Conservation (phyloP, 768 basidiomycete species). For the Russula lepida region DNA sequence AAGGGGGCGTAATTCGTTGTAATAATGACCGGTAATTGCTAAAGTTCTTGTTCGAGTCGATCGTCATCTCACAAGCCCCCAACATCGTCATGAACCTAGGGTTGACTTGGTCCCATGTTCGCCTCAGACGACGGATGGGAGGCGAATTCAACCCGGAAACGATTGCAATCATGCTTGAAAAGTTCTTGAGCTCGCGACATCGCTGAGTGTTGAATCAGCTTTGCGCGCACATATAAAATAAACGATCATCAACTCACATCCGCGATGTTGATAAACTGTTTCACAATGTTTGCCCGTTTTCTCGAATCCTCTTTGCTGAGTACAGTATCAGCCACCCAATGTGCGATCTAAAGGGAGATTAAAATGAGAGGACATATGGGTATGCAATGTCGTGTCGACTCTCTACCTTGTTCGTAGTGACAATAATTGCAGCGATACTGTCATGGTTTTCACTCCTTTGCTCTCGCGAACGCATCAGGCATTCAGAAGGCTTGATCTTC, state of each 20-base stretch:
- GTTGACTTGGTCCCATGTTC: slow-evolving; percentile 87
- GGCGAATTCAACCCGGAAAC: slow-evolving; percentile 91
- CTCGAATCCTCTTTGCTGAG: slow-evolving; percentile 74
- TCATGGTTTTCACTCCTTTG: slow-evolving; percentile 64
- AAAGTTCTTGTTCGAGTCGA: slow-evolving; percentile 92
- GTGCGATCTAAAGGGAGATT: slow-evolving; percentile 58
- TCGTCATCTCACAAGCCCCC: slow-evolving; percentile 75
- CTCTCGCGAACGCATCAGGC: slow-evolving; percentile 75
- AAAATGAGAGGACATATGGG: background rate
- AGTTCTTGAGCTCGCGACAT: slow-evolving; percentile 84
- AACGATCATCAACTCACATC: slow-evolving; percentile 50
- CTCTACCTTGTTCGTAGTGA: slow-evolving; percentile 72
- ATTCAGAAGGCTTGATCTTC: slow-evolving; percentile 84
- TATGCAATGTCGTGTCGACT: background rate
- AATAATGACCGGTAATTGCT: slow-evolving; percentile 82
- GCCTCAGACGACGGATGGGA: slow-evolving; percentile 84
- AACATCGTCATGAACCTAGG: slow-evolving; percentile 67
- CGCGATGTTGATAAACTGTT: slow-evolving; percentile 85
- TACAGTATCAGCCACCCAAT: slow-evolving; percentile 88
- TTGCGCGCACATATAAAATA: slow-evolving; percentile 9
- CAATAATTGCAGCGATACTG: slow-evolving; percentile 82
- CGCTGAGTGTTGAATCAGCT: slow-evolving; percentile 41
- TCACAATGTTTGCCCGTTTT: slow-evolving; percentile 71
- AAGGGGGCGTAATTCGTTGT: slow-evolving; percentile 78
- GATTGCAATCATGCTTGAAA: slow-evolving; percentile 94